Conservation (phyloP, 345 rosid species). For the Sisymbrium altissimum region DNA sequence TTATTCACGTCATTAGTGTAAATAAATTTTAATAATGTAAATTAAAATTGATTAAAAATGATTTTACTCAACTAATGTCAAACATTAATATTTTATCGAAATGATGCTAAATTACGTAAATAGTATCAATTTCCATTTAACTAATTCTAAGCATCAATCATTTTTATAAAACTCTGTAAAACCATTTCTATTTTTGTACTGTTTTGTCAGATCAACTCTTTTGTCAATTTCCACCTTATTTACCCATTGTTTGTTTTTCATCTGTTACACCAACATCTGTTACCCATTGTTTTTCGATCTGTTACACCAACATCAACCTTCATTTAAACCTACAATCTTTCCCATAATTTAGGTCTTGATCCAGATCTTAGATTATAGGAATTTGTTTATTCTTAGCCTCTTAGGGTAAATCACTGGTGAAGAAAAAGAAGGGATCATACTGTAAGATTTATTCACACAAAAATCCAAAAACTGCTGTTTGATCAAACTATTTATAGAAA, state of each 20-base stretch:
- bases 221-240: not conserved
- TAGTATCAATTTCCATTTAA: not conserved
- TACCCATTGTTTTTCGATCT: not conserved
- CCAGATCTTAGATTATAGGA: not conserved
- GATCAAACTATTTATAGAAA: not conserved
- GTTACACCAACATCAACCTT: not conserved
- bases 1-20: not conserved
- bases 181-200: not conserved
- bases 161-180: not conserved
- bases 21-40: not conserved
- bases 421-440: not conserved
- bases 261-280: not conserved
- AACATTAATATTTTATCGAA: not conserved
- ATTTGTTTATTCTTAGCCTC: not conserved
- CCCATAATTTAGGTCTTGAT: not conserved
- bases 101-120: not conserved
- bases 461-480: not conserved
- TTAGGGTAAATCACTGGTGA: not conserved
- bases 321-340: not conserved
- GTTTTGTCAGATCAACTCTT: constrained; percentile 6
- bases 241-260: not conserved
- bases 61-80: not conserved
- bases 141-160: constrained; percentile 7
- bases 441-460: not conserved
- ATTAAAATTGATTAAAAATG: not conserved